Conservation (phyloP, 2,329 filamentous ascomycete species). For the Penicillium sp. region DNA sequence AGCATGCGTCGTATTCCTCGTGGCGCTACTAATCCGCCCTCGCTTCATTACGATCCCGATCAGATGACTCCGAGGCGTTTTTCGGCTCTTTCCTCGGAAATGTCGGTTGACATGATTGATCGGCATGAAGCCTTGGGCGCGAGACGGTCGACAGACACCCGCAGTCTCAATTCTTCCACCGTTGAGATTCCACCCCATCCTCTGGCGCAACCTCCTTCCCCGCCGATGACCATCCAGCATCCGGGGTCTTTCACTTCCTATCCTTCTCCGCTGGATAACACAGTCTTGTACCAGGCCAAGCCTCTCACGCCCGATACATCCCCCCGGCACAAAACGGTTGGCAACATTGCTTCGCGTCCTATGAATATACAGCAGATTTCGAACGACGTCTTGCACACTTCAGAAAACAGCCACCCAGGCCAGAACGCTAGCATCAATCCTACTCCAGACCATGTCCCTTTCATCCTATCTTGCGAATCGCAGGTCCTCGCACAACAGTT, state of each 20-base stretch:
- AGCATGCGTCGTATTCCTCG: conserved; percentile 49
- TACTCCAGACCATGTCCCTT: conserved; percentile 53
- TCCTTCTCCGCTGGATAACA: conserved; percentile 31
- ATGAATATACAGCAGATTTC: conserved; percentile 31
- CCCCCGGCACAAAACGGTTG: conserved; percentile 28
- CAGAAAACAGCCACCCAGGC: conserved; percentile 26
- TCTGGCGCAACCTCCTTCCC: conserved; percentile 46
- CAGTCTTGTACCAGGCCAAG: conserved; percentile 34
- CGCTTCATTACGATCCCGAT: conserved; percentile 25
- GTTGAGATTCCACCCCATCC: conserved; percentile 45
- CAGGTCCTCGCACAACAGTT: conserved; percentile 60
- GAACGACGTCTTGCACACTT: conserved; percentile 34
- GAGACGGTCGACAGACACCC: conserved; percentile 33
- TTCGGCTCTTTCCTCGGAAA: conserved; percentile 52
- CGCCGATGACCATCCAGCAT: conserved; percentile 44
- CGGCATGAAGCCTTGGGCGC: conserved; percentile 33
- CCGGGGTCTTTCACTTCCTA: conserved; percentile 35
- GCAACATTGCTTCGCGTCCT: conserved; percentile 17
- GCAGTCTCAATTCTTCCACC: conserved; percentile 36
- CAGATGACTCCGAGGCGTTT: conserved; percentile 49
- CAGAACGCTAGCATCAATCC: conserved; percentile 11
- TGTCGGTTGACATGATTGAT: conserved; percentile 52
- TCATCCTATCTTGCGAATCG: conserved; percentile 61
- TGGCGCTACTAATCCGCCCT: conserved; percentile 42
- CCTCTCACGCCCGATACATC: conserved; percentile 46